A percentile compares a stretch with the other conserved stretches of the same genome.
phyloP scores from a whole-genome alignment of 345 rosid genomes.

The Psidium friedrichsthalianum region DNA sequence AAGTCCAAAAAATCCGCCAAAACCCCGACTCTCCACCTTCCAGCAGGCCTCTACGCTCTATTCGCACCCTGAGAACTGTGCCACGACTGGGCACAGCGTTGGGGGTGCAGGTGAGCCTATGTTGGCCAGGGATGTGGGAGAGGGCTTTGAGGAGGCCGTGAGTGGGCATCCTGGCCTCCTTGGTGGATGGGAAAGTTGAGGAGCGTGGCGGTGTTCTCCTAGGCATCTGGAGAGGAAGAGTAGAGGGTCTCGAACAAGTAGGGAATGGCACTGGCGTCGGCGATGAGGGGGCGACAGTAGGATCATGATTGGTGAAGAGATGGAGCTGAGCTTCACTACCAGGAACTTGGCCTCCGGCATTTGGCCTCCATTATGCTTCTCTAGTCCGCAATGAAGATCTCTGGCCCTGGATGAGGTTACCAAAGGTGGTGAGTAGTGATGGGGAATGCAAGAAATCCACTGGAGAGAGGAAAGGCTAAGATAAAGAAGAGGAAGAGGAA shows the following conservation, averaged over 20 bases:
- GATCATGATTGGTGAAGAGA: constrained; percentile 56
- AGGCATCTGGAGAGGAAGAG: constrained; percentile 38
- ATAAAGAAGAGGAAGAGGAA: neutral
- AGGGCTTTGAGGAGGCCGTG: constrained; percentile 77
- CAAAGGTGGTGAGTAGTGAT: neutral
- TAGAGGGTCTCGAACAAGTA: constrained; percentile 69
- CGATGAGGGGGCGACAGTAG: constrained; percentile 42
- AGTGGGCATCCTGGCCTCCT: constrained; percentile 58
- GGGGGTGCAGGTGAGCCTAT: constrained; percentile 33
- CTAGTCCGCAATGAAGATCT: neutral
- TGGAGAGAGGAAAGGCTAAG: neutral
- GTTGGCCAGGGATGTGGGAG: constrained; percentile 62
- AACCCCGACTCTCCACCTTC: constrained; percentile 33
- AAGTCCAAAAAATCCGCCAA: constrained; percentile 58
- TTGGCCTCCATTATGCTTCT: constrained; percentile 46
- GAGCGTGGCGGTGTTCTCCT: constrained; percentile 82
- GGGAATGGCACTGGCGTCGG: constrained; percentile 67
- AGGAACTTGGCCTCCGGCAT: constrained; percentile 38
- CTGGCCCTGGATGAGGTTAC: neutral
- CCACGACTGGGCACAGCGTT: constrained; percentile 60
- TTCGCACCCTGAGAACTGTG: constrained; percentile 70
- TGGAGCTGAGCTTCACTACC: constrained; percentile 63
- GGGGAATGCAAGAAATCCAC: neutral
- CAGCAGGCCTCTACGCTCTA: constrained; percentile 56
- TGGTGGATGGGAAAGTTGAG: constrained; percentile 58